Percentiles rank a stretch among this genome's conserved stretches.
Conservation (phyloP, 2,329 filamentous ascomycete species). For the Aureobasidium sp. region DNA sequence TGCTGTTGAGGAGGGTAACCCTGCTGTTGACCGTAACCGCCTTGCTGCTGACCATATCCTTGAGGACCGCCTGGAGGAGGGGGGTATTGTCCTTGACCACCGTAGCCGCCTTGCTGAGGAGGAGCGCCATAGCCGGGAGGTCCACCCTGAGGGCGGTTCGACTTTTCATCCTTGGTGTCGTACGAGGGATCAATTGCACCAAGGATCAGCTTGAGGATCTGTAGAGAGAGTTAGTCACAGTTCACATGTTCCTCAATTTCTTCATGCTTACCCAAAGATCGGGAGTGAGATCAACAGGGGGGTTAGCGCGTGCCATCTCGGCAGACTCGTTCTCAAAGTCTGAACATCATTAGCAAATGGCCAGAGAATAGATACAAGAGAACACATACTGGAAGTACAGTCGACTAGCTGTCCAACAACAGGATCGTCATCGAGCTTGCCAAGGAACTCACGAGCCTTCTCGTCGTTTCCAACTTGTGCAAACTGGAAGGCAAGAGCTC, state of each 20-base stretch:
- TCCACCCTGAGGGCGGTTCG: slow-evolving; percentile 22
- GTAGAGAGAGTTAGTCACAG: background rate
- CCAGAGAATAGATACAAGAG: background rate
- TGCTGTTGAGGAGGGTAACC: slow-evolving; percentile 17
- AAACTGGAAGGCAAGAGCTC: slow-evolving; percentile 59
- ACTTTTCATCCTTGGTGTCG: slow-evolving; percentile 58
- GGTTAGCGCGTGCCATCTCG: slow-evolving; percentile 56
- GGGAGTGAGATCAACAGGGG: slow-evolving; percentile 56
- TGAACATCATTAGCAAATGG: slow-evolving; percentile 25
- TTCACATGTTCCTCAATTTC: background rate
- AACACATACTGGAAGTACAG: slow-evolving; percentile 58
- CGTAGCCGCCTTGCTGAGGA: slow-evolving; percentile 22
- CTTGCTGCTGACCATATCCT: slow-evolving; percentile 22
- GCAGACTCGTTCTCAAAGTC: slow-evolving; percentile 63
- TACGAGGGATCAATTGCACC: slow-evolving; percentile 61
- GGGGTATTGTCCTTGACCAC: slow-evolving; percentile 21
- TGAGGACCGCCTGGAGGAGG: slow-evolving; percentile 23
- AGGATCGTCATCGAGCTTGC: slow-evolving; percentile 58
- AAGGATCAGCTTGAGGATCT: slow-evolving; percentile 59
- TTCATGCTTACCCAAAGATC: slow-evolving; percentile 50
- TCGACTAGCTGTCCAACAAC: slow-evolving; percentile 56
- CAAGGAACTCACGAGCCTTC: slow-evolving; percentile 57
- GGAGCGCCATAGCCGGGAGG: slow-evolving; percentile 26
- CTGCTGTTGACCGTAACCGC: slow-evolving; percentile 21
- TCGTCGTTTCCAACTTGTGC: slow-evolving; percentile 63